A percentile compares a stretch with the other conserved stretches of the same genome.
Evolutionary conservation across 495 filamentous ascomycete genomes (phyloP).

Genomic region (Podospora tetraspora): DNA sequence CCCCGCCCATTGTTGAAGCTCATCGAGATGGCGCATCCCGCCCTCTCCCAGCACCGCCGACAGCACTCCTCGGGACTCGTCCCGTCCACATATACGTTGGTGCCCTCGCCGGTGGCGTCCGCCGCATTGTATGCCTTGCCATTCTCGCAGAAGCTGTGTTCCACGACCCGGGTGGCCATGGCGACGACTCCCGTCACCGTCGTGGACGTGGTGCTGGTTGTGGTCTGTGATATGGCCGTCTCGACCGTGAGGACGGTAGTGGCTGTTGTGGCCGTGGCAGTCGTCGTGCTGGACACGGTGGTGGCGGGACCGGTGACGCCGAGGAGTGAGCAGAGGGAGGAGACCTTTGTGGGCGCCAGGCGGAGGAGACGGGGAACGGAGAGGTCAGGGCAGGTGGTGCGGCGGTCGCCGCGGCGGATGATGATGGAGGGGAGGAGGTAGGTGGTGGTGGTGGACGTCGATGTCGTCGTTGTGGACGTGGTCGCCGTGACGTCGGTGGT

Average conservation of each 20-base stretch:
- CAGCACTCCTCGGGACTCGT: neutral
- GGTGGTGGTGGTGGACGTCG: neutral
- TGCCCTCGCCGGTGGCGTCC: too few relatives aligned
- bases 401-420: neutral
- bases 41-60: neutral
- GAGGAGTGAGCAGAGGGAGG: slow-evolving; percentile 2
- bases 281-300: neutral
- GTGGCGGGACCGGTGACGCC: neutral
- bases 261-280: neutral
- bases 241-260: neutral
- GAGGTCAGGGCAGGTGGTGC: slow-evolving; percentile 1
- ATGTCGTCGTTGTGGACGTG: neutral
- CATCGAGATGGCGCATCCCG: too few relatives aligned
- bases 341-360: neutral
- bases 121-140: neutral
- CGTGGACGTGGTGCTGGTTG: neutral
- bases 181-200: neutral
- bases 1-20: too few relatives aligned
- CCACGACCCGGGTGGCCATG: neutral
- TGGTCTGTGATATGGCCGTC: neutral
- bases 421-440: neutral
- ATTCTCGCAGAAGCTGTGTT: neutral
- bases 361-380: neutral
- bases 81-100: neutral
- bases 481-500: neutral